Evolutionary conservation across 2,329 filamentous ascomycete species (phyloP).

Genomic region (Monosporascus sp.): DNA sequence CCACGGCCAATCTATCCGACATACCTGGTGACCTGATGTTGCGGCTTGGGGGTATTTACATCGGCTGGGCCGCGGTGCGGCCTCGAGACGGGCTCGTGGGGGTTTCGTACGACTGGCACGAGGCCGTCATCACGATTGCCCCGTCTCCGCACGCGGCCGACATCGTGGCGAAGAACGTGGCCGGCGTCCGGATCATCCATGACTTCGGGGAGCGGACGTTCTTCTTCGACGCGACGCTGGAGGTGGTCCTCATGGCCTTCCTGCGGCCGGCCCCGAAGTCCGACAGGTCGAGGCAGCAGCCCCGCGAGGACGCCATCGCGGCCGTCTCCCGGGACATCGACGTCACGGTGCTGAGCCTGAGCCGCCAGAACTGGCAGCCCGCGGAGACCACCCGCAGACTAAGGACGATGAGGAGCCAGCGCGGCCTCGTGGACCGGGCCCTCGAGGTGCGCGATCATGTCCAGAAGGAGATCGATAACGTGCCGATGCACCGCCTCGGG

Average conservation of each 20-base stretch:
- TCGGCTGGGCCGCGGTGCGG: conserved; percentile 54
- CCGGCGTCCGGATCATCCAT: conserved; percentile 48
- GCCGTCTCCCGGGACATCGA: conserved; percentile 35
- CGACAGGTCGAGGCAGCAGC: conserved; percentile 4
- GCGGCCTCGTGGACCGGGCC: conserved; percentile 39
- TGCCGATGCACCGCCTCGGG: conserved; percentile 55
- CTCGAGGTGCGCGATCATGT: conserved; percentile 42
- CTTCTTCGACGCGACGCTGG: conserved; percentile 39
- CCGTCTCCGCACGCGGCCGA: conserved; percentile 42
- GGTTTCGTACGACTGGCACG: conserved; percentile 46
- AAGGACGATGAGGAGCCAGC: conserved; percentile 33
- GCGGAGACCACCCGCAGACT: conserved; percentile 32
- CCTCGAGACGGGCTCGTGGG: conserved; percentile 27
- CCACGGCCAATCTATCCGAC: conserved; percentile 48
- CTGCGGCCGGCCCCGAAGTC: conserved; percentile 35
- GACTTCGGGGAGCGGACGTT: conserved; percentile 41
- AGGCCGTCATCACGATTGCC: conserved; percentile 52
- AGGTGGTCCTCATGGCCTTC: conserved; percentile 56
- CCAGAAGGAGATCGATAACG: conserved; percentile 49
- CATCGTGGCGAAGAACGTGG: conserved; percentile 44
- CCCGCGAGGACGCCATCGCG: conserved; percentile 19
- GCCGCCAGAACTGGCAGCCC: conserved; percentile 39
- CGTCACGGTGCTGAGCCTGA: conserved; percentile 40
- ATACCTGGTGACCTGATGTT: conserved; percentile 47
- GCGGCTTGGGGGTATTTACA: conserved; percentile 56